Evolutionary conservation across 768 basidiomycete genomes (phyloP), one percentile per base, ranked within the genome.

Genomic region (Leccinum uliginosum): DNA sequence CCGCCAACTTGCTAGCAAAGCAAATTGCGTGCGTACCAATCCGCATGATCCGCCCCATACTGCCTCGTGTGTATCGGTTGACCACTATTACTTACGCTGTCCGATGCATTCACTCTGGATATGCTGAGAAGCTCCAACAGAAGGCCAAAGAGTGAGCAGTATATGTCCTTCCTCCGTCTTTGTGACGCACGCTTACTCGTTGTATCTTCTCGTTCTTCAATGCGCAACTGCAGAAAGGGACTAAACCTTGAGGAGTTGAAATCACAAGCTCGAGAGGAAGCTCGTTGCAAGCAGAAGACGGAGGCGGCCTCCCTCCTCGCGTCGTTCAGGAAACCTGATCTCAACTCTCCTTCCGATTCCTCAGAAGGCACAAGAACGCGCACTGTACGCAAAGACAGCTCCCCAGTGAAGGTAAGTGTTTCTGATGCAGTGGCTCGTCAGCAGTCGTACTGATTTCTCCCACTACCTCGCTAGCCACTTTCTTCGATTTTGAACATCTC

Each of bases 401-500:
- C 86, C 15, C 87, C 88, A 7, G 72, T 89, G 52, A 87, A 83
- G 77, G 85, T 80, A 64, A 55, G 77, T 69, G 10, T 51, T 15
- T 27, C 24, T 26, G 21, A 32, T 34, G 23, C 21, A 44, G 8
- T 44, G 46, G 35, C 51, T 52, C 7, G 17, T 7, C 19, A 43
- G 27, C 52, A 14, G 38, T 30, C 12, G 47, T 54, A 12, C 47
- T 35, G 19, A 57, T 19, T 15, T 24, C n/a, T 5, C 9, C 17
- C 30, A 26, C n/a, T 17, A 21, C 57, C 38, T 27, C 6, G 2
- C 50, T 15, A 98, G 96, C 87, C 93, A 10, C 78, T 98, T 21
- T 81, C 85, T 4, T 83, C 80, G 9, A 86, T 97, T 58, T 75
- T 98, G 62, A 93, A 97, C 70, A 69, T 95, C 12, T 74, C 83